Base-by-base conservation (phyloP, 768 basidiomycete species). In the Nevesoporus exiguus region DNA sequence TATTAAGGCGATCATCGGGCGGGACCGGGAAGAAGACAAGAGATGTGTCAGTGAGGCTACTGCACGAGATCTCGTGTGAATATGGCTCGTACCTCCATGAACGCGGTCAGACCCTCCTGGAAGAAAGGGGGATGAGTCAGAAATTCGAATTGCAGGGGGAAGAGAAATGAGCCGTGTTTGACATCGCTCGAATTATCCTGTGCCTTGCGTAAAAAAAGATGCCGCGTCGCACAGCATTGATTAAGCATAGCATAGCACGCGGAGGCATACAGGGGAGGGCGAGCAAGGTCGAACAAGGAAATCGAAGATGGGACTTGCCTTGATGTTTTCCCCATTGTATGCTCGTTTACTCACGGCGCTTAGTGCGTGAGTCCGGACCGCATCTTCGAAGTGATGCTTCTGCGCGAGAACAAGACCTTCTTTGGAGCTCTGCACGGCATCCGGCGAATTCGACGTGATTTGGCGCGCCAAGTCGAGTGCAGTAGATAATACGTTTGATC, bases 371-470 rank as follows among this genome's bases (percentile, higher is more conserved):
- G 71, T 71, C 8, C 70, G 43, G 4, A 84, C 75, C 0, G 80
- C 75, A 14, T 82, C 77, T 22, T 82, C 77, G 40, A 82, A 69
- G 37, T 77, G 76, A n/a, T 76, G 74, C 39, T 75, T 71, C 56
- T 84, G 79, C 2, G 80, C 72, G 3, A 86, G 67, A 15, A 88
- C 49, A 9, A 94, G 72, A 1, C 78, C 86, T n/a, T 77, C 74
- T 66, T 93, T 94, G 3, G 89, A 86, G 43, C 80, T 77, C 59
- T 88, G 86, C 1, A 93, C 84, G 0, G 90, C 77, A 66, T 93
- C 92, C 0, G 91, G 92, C 1, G 88, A 90, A 61, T 88, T 88
- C 22, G 65, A 63, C 15, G 70, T 70, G 56, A 93, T 83, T 50
- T 79, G 72, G 49, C 75, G 70, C 3, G 92, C 90, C 52, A 83